Evolutionary conservation across 1,284 basidiomycete genomes (phyloP), one percentile per base, ranked within the genome.

Genomic region (Puccinia sorghi): DNA sequence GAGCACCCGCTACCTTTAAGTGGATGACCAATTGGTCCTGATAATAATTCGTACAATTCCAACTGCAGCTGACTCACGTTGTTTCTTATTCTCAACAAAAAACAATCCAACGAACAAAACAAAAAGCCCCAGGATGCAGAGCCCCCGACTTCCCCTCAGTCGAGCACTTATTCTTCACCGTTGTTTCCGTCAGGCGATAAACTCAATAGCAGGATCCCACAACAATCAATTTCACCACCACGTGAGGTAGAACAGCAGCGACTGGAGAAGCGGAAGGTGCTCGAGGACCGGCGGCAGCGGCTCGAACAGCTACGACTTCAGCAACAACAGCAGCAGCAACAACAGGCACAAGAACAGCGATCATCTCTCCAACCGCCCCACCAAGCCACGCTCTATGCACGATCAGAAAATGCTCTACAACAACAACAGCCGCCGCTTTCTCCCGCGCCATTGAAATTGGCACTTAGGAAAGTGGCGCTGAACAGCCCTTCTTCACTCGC

Each of bases 401-500:
- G 37, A 41, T 41, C 32, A 20, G 61, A 63, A 20, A 2, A 25
- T 15, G 2, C 61, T 37, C 32, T 9, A 4, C 59, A 39, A 63
- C 17, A 41, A 20, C 37, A n/a, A 20, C 37, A 32, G 5, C 57
- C 27, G 7, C 4, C 57, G 57, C 13, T 3, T 20, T 7, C 64
- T 4, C 64, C 48, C 25, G 4, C 0, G 27, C 27, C 13, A 13
- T 6, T 50, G 5, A 17, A 27, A 17, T 37, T 43, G 15, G n/a
- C 43, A 48, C 64, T 67, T n/a, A 46, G 22, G 12, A 67, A 67
- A 37, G 63, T 66, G 9, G 41, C n/a, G 41, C 46, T 46, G 1
- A 17, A 66, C 15, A 12, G 5, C 41, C 22, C 63, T 17, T 39
- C 11, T 4, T 66, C 46, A 13, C n/a, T 41, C 4, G 12, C 13